Evolutionary conservation across 352 stramenopile species (phyloP).

Genomic region (Achlya hypogyna): DNA sequence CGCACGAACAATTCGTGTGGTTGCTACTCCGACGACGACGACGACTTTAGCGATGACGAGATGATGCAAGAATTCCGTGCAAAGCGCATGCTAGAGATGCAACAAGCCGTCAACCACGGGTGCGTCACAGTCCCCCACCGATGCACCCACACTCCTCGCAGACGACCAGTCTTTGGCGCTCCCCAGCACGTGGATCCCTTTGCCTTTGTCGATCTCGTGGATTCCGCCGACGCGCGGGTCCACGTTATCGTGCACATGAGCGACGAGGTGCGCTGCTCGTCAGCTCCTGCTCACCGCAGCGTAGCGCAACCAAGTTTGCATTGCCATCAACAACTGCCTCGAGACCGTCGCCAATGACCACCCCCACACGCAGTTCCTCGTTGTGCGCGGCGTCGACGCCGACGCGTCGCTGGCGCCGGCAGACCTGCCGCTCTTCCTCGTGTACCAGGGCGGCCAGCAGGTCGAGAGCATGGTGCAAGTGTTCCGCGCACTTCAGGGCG

Average conservation of each 20-base stretch:
- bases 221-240: slow-evolving; percentile 16
- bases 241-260: slow-evolving; percentile 13
- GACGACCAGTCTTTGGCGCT: slow-evolving; percentile 34
- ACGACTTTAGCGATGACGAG: slow-evolving; percentile 29
- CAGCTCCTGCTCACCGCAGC: slow-evolving; percentile 18
- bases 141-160: slow-evolving; percentile 17
- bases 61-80: slow-evolving; percentile 54
- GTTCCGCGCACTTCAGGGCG: slow-evolving; percentile 39
- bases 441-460: slow-evolving; percentile 44
- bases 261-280: slow-evolving; percentile 12
- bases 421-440: slow-evolving; percentile 59
- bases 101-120: slow-evolving; percentile 27
- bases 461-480: slow-evolving; percentile 57
- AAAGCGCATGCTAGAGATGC: slow-evolving; percentile 57
- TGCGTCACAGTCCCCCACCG: slow-evolving; percentile 2
- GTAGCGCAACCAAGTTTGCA: slow-evolving; percentile 50
- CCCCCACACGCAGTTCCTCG: slow-evolving; percentile 55
- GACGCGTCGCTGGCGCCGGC: slow-evolving; percentile 51
- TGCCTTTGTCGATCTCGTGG: slow-evolving; percentile 44
- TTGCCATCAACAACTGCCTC: slow-evolving; percentile 57
- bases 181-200: slow-evolving; percentile 47
- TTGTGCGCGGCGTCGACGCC: slow-evolving; percentile 50
- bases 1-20: not conserved
- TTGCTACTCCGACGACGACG: slow-evolving; percentile 27
- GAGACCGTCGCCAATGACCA: slow-evolving; percentile 42